These are phyloP conservation scores for Biancaea sappan DNA, from an alignment of 306 rosid species.

Conservation along the genomic window DNA sequence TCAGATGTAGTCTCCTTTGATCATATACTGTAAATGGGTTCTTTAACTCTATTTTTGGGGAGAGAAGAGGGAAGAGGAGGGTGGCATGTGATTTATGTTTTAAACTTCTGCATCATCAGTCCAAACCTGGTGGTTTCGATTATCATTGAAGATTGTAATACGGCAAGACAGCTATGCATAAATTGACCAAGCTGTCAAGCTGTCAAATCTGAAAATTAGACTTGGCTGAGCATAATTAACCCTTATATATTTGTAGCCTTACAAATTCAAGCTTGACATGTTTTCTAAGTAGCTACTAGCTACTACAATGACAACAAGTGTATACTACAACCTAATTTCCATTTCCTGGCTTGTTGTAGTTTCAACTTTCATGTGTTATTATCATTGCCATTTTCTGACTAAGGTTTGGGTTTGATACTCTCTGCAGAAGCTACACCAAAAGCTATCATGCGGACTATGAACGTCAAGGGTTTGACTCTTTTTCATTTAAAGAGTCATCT, in stretches of 20 bases:
- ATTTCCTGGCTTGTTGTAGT: not conserved
- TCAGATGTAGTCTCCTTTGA: not conserved
- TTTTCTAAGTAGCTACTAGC: not conserved
- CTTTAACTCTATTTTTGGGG: not conserved
- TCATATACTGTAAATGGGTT: not conserved
- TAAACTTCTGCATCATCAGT: not conserved
- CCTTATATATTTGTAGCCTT: not conserved
- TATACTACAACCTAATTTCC: not conserved
- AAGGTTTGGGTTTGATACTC: conserved; percentile 19
- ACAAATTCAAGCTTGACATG: not conserved
- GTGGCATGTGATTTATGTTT: not conserved
- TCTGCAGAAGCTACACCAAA: conserved; percentile 97
- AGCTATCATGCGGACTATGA: conserved; percentile 98
- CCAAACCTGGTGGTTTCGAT: not conserved
- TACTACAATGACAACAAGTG: not conserved
- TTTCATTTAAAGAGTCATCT: conserved; percentile 98
- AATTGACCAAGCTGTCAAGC: not conserved
- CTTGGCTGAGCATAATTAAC: not conserved
- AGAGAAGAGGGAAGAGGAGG: not conserved
- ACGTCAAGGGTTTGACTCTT: conserved; percentile 95
- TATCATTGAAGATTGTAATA: not conserved
- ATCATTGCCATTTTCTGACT: conserved; percentile 25
- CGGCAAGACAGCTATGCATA: not conserved
- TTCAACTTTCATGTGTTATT: not conserved
- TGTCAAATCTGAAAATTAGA: not conserved